A percentile compares a stretch with the other conserved stretches of the same genome.
Conservation (phyloP, 805 yeast species). For the Starmerella vaccinii region DNA sequence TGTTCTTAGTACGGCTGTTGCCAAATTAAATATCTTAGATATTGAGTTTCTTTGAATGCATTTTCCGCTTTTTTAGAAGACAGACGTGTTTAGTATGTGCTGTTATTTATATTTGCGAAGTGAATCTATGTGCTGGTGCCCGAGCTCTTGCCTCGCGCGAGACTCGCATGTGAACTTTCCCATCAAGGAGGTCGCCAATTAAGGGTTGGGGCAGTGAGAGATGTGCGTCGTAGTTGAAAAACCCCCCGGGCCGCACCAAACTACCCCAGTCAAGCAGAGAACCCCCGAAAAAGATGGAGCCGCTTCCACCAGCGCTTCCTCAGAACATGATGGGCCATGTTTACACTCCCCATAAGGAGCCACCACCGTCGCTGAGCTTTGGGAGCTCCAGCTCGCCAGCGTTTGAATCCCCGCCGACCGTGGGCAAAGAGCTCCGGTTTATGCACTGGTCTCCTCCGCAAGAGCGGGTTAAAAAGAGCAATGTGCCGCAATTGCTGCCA, state of each 20-base stretch:
- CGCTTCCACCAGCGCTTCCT: not conserved
- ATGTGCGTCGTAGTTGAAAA: not conserved
- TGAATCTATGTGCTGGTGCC: too few relatives aligned
- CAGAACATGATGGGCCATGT: not conserved
- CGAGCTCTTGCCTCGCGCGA: too few relatives aligned
- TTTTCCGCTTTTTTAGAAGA: too few relatives aligned
- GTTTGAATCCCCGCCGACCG: conserved; percentile 15
- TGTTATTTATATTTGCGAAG: too few relatives aligned
- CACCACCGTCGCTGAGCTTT: conserved; percentile 17
- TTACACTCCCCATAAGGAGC: conserved; percentile 15
- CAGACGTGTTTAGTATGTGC: too few relatives aligned
- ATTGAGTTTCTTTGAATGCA: not conserved
- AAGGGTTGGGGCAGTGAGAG: not conserved
- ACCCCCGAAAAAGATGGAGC: not conserved
- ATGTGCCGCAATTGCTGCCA: conserved; percentile 12
- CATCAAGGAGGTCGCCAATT: not conserved
- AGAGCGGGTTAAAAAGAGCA: not conserved
- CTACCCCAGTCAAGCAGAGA: not conserved
- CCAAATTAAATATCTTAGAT: not conserved
- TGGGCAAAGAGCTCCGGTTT: not conserved
- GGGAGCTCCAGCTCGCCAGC: conserved; percentile 23
- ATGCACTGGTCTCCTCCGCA: conserved; percentile 14
- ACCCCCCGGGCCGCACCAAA: not conserved
- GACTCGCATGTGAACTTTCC: not conserved
- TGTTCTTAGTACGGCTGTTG: not conserved